Evolutionary conservation across 257 asterid species (phyloP), one percentile per base, ranked within the genome.

Genomic region (Solanum peruvianum): DNA sequence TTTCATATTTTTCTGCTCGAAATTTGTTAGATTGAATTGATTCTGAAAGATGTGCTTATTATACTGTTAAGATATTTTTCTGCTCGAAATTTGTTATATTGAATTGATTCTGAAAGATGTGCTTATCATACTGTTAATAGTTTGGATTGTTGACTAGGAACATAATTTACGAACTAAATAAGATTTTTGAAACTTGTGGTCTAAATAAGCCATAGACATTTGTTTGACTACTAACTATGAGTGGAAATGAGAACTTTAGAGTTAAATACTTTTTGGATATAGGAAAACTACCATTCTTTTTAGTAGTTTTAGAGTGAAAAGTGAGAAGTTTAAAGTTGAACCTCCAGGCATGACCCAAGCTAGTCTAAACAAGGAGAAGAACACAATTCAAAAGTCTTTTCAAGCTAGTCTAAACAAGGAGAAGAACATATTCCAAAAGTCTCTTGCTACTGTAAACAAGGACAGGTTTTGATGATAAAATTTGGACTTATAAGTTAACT

Each of bases 291-390:
- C 27, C 25, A 16, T 71, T 71, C 44, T 71, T 64, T 64, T 11
- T 64, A n/a, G 16, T 64, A 64, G 8, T 33, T 31, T 71, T 9
- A 71, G 41, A 9, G 78, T 71, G 78, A 4, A 71, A 52, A 33
- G 21, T 71, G 44, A 33, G 27, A 71, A 71, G 93, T 70, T 96
- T 98, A 93, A 94, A 33, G 78, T 71, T 71, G 35, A 33, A 71
- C 23, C 4, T 27, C 9, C 33, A 64, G 70, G 70, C 9, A n/a
- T 64, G 70, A 64, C 9, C 16, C 70, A 64, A 64, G 27, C 13
- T 58, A 58, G 27, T 58, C 66, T 58, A 58, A 58, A 58, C 25
- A 20, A 58, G 25, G 66, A 58, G 66, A 58, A 21, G 66, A 20
- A 10, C 66, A 58, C 21, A 20, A 20, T 58, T n/a, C 66, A 58